phyloP scores from a whole-genome alignment of 345 rosid genomes.

The Passiflora organensis region DNA sequence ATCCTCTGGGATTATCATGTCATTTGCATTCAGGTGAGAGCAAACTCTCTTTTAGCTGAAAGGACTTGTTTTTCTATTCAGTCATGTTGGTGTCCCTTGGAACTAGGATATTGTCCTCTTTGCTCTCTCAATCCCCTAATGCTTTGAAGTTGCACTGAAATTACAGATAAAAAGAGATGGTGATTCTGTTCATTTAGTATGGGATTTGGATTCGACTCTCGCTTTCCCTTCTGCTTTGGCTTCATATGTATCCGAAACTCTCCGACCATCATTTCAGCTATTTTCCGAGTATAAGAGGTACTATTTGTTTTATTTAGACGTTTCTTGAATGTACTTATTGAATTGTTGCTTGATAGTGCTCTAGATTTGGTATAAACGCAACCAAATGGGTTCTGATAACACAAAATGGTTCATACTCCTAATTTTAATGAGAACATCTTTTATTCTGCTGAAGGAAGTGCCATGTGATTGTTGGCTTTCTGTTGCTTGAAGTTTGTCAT shows the following conservation, averaged over 20 bases:
- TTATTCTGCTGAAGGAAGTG: no score
- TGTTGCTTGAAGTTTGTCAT: no score
- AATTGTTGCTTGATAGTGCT: no score
- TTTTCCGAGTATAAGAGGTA: conserved; percentile 73
- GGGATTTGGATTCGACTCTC: conserved; percentile 87
- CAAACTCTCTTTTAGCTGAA: not conserved
- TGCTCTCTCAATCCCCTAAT: not conserved
- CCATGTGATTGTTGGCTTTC: no score
- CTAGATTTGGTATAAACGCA: no score
- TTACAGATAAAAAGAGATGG: conserved; percentile 50
- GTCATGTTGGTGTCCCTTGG: not conserved
- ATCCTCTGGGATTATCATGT: conserved; percentile 90
- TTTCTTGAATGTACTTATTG: not conserved
- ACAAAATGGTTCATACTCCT: no score
- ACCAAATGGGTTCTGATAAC: no score
- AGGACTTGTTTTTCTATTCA: not conserved
- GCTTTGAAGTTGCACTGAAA: not conserved
- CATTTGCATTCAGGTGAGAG: conserved; percentile 66
- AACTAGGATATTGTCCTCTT: conserved; percentile 5
- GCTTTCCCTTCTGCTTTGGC: conserved; percentile 72
- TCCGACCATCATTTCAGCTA: conserved; percentile 70
- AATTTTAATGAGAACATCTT: no score
- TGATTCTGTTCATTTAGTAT: conserved; percentile 41
- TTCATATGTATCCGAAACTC: conserved; percentile 53
- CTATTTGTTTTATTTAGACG: not conserved